phyloP scores from a whole-genome alignment of 331 rosid genomes.

The Malus hybrid region DNA sequence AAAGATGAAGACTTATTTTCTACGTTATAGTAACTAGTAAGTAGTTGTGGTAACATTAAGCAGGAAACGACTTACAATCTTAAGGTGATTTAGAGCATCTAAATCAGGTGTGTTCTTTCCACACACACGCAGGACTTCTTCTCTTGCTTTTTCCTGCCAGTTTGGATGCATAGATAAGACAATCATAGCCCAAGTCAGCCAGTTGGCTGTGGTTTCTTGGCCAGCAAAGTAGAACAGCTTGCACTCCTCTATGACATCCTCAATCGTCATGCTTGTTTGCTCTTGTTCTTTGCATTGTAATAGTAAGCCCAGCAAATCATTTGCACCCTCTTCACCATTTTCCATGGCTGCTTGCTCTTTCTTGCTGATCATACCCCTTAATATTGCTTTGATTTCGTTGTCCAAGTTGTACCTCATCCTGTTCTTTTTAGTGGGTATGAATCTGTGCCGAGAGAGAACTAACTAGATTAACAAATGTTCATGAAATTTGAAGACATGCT shows the following conservation, averaged over 20 bases:
- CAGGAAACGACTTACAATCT: conserved; percentile 14
- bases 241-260: conserved; percentile 50
- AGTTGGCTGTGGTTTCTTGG: conserved; percentile 34
- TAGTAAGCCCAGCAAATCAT: conserved; percentile 32
- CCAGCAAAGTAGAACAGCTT: conserved; percentile 47
- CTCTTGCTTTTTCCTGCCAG: conserved; percentile 48
- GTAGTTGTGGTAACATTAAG: neutral
- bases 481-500: neutral
- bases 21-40: neutral
- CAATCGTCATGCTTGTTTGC: conserved; percentile 15
- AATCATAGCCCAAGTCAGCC: conserved; percentile 42
- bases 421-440: conserved; percentile 42
- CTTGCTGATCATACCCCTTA: conserved; percentile 18
- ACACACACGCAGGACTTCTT: conserved; percentile 16
- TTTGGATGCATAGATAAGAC: conserved; percentile 30
- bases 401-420: conserved; percentile 27
- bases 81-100: conserved; percentile 25
- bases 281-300: conserved; percentile 16
- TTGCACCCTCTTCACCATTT: conserved; percentile 3
- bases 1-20: too few relatives aligned
- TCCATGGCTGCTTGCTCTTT: conserved; percentile 22
- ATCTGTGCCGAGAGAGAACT: neutral
- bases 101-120: conserved; percentile 19
- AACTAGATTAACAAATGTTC: neutral
- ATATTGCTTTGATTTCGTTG: conserved; percentile 23